Evolutionary conservation across 1,284 basidiomycete genomes (phyloP), one percentile per base, ranked within the genome.

Genomic region (Apiotrichum laibachii): DNA sequence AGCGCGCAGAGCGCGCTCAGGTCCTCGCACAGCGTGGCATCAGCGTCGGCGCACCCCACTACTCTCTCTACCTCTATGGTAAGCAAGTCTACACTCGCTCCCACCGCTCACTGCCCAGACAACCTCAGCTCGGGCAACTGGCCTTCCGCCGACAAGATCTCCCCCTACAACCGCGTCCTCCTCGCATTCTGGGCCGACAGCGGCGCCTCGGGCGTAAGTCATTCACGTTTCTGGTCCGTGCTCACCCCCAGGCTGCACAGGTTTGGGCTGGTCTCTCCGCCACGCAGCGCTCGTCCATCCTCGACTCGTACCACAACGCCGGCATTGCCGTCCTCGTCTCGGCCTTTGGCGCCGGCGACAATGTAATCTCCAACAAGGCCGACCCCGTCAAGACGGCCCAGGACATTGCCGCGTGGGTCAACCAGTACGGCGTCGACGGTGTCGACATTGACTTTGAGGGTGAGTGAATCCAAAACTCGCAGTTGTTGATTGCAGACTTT

Each of bases 401-500:
- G 50, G 57, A 62, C 18, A 64, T 80, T 15, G 80, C 79, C 0
- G 51, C 59, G 9, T 81, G 67, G 56, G 78, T 80, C 53, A 77
- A 75, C 60, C 52, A 75, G 46, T 78, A 81, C 67, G 72, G 71
- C 16, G 65, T 82, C 10, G 81, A 82, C 62, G 81, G 81, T 44
- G 80, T 82, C n/a, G 81, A 82, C 56, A 77, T 82, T 57, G 81
- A 82, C 64, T 81, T 79, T 60, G 81, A 81, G 68, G 72, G 64
- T 64, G 50, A 39, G 57, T 48, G 26, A 9, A 18, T 9, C 12
- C 13, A 39, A 33, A 10, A 9, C 5, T 19, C 37, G 9, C 18
- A 15, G 6, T 7, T 4, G 33, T 33, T 37, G 34, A 47, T 44
- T 4, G 0, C 48, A 61, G 62, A 63, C 54, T 56, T 63, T 49